These are phyloP conservation scores for Penstemon barbatus DNA, from an alignment of 257 asterid genomes.

Conservation along the genomic window DNA sequence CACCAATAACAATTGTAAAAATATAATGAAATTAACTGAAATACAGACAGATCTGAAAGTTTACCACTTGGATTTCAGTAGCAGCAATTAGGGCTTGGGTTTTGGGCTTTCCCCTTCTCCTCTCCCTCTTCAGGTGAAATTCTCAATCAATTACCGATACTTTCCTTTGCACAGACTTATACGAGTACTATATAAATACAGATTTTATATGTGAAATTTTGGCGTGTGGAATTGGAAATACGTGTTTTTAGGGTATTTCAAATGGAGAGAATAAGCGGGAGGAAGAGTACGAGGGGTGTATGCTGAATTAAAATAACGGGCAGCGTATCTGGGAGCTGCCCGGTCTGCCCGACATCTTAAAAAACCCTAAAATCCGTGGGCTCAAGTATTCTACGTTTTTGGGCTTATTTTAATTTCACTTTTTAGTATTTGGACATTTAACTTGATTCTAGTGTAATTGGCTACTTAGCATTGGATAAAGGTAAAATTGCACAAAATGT, in stretches of 20 bases:
- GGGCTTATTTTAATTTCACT: too few relatives aligned
- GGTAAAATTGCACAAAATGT: too few relatives aligned
- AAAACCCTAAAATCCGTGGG: neutral
- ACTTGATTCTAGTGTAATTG: too few relatives aligned
- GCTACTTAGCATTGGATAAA: too few relatives aligned
- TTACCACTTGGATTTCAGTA: slow-evolving; percentile 11
- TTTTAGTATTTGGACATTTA: too few relatives aligned
- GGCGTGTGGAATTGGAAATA: slow-evolving; percentile 8
- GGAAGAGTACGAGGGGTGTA: neutral
- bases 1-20: neutral
- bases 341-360: neutral
- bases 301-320: neutral
- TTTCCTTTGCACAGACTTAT: neutral
- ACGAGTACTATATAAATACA: neutral
- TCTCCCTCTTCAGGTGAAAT: slow-evolving; percentile 1
- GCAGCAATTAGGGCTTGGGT: slow-evolving; percentile 29
- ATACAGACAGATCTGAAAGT: slow-evolving; percentile 21
- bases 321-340: slow-evolving; percentile 7
- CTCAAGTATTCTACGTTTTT: too few relatives aligned
- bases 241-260: slow-evolving; percentile 1
- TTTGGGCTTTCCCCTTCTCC: slow-evolving; percentile 14
- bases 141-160: neutral
- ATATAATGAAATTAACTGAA: slow-evolving; percentile 8
- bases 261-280: slow-evolving; percentile 21
- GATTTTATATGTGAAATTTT: neutral